phyloP scores from a whole-genome alignment of 2,329 filamentous ascomycete genomes.

The Xylogone sp. region DNA sequence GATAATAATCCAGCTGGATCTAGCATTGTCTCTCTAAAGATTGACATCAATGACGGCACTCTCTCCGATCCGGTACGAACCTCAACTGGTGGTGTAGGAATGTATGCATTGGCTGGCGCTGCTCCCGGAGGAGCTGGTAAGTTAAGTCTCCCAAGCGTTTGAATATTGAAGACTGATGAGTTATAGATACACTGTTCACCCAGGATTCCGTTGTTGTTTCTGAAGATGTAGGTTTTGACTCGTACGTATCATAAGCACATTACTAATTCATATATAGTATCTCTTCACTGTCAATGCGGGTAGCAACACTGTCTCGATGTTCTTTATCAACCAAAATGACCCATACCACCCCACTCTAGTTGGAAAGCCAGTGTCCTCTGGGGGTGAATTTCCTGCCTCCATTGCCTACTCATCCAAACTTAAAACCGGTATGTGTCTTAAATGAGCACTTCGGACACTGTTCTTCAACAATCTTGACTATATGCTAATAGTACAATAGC shows the following conservation, averaged over 20 bases:
- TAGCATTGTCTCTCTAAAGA: neutral
- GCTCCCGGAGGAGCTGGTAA: conserved; percentile 4
- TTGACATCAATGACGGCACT: neutral
- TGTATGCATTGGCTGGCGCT: neutral
- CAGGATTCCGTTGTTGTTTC: neutral
- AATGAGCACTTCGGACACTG: neutral
- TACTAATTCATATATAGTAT: conserved; percentile 28
- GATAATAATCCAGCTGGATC: neutral
- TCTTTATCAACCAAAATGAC: conserved; percentile 35
- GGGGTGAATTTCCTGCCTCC: conserved; percentile 47
- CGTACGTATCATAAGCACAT: neutral
- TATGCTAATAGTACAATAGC: conserved; percentile 20
- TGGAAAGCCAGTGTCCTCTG: conserved; percentile 36
- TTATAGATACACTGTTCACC: neutral
- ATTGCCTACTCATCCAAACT: conserved; percentile 29
- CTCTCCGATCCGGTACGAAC: neutral
- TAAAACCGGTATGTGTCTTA: conserved; percentile 2
- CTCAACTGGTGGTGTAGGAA: neutral
- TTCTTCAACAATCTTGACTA: neutral
- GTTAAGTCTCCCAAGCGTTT: neutral
- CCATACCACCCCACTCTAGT: conserved; percentile 38
- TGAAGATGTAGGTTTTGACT: conserved; percentile 6
- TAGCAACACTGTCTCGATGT: conserved; percentile 45
- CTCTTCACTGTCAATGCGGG: conserved; percentile 51
- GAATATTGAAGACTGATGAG: neutral